Conservation (phyloP, 371 early-diverging fungal species). For the Nematocida homosporus region DNA sequence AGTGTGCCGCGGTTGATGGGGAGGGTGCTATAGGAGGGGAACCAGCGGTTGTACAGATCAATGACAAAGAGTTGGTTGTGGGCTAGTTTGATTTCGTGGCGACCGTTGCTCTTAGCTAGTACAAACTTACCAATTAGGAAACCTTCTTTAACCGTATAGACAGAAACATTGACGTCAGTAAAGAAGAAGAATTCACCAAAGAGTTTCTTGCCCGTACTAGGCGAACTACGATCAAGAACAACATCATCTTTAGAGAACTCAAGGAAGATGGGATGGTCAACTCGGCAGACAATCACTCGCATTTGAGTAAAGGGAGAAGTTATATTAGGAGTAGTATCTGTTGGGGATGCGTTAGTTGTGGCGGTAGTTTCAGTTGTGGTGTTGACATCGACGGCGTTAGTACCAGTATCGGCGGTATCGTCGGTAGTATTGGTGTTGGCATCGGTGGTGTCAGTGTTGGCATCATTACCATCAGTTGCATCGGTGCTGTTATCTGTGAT, state of each 20-base stretch:
- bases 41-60: constrained; percentile 46
- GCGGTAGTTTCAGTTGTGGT: neutral
- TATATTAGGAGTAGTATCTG: neutral
- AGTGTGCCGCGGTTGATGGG: constrained; percentile 23
- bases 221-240: constrained; percentile 45
- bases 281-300: constrained; percentile 47
- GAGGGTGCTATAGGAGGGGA: neutral
- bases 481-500: constrained; percentile 12
- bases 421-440: neutral
- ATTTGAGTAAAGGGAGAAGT: constrained; percentile 29
- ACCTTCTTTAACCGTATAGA: constrained; percentile 49
- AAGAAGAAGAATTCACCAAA: constrained; percentile 47
- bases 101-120: constrained; percentile 32
- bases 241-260: constrained; percentile 47
- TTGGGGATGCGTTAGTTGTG: neutral
- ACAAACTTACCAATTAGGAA: constrained; percentile 49
- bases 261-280: constrained; percentile 49
- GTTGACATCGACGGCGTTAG: neutral
- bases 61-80: constrained; percentile 44
- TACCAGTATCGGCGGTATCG: neutral
- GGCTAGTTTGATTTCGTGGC: constrained; percentile 50
- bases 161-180: constrained; percentile 34
- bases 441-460: neutral
- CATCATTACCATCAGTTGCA: neutral
- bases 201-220: constrained; percentile 47